Evolutionary conservation across 1,139 yeast species (phyloP).

Genomic region (Hanseniaspora uvarum): DNA sequence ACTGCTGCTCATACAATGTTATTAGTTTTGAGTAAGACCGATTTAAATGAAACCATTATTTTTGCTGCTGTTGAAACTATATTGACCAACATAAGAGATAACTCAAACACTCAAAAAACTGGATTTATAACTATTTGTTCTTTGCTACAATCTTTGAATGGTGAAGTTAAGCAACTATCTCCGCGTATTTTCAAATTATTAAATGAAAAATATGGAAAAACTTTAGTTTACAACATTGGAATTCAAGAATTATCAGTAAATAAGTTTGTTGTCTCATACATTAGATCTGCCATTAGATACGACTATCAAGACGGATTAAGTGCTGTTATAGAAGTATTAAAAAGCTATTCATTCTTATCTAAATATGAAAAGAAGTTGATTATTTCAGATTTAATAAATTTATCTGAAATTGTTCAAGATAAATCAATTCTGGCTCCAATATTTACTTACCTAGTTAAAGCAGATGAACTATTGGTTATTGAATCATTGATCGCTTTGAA

Average conservation of each 20-base stretch:
- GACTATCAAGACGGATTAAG: constrained; percentile 27
- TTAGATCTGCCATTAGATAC: constrained; percentile 34
- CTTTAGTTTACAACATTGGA: constrained; percentile 20
- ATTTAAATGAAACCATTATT: constrained; percentile 52
- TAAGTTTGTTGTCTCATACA: constrained; percentile 32
- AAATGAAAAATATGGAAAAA: constrained; percentile 25
- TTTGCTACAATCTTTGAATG: constrained; percentile 34
- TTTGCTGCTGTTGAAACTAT: constrained; percentile 65
- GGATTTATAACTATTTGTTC: constrained; percentile 34
- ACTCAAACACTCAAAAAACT: constrained; percentile 34
- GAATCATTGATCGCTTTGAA: constrained; percentile 35
- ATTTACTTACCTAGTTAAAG: constrained; percentile 39
- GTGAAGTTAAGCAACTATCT: constrained; percentile 35
- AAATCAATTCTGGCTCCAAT: constrained; percentile 35
- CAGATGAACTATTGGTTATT: constrained; percentile 36
- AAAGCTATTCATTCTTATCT: constrained; percentile 31
- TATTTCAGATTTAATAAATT: constrained; percentile 32
- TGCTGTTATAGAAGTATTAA: constrained; percentile 29
- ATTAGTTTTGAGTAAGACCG: constrained; percentile 45
- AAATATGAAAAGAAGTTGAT: constrained; percentile 33
- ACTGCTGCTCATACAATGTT: constrained; percentile 74
- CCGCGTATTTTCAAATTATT: constrained; percentile 32
- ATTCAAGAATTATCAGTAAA: constrained; percentile 24
- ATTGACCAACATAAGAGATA: constrained; percentile 36
- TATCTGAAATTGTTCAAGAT: constrained; percentile 33